These are phyloP conservation scores for Cordyceps javanica DNA, from an alignment of 2,329 filamentous ascomycete genomes.

Conservation along the genomic window DNA sequence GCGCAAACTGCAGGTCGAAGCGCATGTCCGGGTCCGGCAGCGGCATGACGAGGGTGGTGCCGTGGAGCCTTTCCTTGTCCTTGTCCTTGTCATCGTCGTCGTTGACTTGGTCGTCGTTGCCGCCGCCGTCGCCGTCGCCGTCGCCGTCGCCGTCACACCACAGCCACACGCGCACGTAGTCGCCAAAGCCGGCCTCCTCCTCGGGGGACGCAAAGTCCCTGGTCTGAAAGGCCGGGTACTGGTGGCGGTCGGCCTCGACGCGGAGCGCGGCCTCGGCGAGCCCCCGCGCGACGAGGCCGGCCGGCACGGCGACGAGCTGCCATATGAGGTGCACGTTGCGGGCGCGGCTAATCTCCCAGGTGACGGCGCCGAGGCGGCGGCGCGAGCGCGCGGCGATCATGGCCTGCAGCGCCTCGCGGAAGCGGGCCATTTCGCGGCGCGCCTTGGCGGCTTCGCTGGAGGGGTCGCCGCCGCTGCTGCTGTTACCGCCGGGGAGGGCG, in stretches of 20 bases:
- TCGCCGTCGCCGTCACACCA: slow-evolving; percentile 55
- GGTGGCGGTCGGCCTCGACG: slow-evolving; percentile 73
- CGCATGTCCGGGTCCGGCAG: slow-evolving; percentile 64
- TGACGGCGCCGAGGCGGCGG: slow-evolving; percentile 69
- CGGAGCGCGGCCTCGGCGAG: slow-evolving; percentile 85
- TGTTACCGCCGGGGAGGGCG: too few relatives aligned
- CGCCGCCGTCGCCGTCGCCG: too few relatives aligned
- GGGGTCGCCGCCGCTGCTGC: slow-evolving; percentile 45
- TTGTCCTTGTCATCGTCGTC: too few relatives aligned
- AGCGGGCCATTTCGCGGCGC: slow-evolving; percentile 75
- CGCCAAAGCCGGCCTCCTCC: slow-evolving; percentile 41
- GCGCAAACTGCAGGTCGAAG: slow-evolving; percentile 88
- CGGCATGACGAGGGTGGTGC: slow-evolving; percentile 64
- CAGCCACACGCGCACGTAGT: slow-evolving; percentile 80
- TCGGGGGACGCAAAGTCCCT: slow-evolving; percentile 42
- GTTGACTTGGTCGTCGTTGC: too few relatives aligned
- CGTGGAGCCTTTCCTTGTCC: too few relatives aligned
- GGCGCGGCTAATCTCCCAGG: slow-evolving; percentile 83
- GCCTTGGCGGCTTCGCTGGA: slow-evolving; percentile 52
- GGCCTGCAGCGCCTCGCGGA: slow-evolving; percentile 65
- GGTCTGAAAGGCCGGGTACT: slow-evolving; percentile 45
- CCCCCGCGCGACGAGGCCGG: slow-evolving; percentile 60
- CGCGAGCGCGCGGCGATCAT: slow-evolving; percentile 59
- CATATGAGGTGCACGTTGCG: slow-evolving; percentile 85
- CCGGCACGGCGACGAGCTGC: slow-evolving; percentile 79